Evolutionary conservation across 306 rosid species (phyloP), one percentile per base, ranked within the genome.

Genomic region (Vachellia pachyceras): DNA sequence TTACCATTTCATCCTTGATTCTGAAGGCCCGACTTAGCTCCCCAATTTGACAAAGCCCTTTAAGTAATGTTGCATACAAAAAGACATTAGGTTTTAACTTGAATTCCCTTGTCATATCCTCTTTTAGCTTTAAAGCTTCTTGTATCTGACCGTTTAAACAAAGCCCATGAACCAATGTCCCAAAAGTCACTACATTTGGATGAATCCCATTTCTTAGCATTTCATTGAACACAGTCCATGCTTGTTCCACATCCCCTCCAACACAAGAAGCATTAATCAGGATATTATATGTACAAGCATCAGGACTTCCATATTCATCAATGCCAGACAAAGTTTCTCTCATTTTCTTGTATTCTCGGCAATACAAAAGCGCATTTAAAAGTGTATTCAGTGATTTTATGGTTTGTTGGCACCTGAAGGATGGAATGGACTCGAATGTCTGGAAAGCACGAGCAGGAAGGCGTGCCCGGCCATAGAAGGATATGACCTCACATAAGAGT

Each of bases 401-500:
- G 2, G 97, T 84, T 13, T 87, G 86, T 12, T 42, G n/a, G 87
- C 92, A 88, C 60, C 84, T 87, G 29, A 86, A 91, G 14, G 84
- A 75, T 0, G 92, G 91, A 64, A 91, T 79, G 82, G 85, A 80
- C 18, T 86, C 88, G 63, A 90, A 92, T 72, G 84, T 9, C 18
- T 78, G 89, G 63, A 88, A 5, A 73, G 97, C 98, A 3, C 80
- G 82, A 40, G 90, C 72, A 10, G 89, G 87, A 72, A 85, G 97
- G 49, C 87, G 85, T 12, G 93, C 96, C 57, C 90, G 88, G 41
- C 86, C 91, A 57, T 91, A 94, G 85, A 40, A 87, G 42, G 88
- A 47, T 77, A 94, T 92, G 80, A 92, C 94, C 80, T 91, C 88
- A 86, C 97, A 91, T 82, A 92, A 82, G 87, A 92, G 84, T 45